Conservation (phyloP, 345 rosid genomes). For the Acer campestre region DNA sequence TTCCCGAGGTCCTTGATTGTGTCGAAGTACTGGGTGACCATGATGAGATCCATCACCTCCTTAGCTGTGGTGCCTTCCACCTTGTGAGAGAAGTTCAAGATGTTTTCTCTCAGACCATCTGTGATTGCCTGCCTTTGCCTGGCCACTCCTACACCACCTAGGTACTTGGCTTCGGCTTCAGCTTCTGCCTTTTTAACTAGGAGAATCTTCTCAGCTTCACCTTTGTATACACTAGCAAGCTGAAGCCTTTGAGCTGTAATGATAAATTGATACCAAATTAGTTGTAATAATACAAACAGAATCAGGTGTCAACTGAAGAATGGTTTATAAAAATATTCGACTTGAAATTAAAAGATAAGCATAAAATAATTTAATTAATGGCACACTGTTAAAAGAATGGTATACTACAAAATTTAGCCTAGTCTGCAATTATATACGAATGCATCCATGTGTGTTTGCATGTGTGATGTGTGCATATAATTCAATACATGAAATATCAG, state of each 20-base stretch:
- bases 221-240: conserved; percentile 98
- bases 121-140: conserved; percentile 98
- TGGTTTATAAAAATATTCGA: neutral
- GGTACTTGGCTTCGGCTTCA: conserved; percentile 92
- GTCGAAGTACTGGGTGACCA: conserved; percentile 97
- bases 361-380: neutral
- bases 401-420: neutral
- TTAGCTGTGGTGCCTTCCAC: conserved; percentile 88
- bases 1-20: conserved; percentile 90
- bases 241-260: conserved; percentile 94
- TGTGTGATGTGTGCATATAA: neutral
- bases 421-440: neutral
- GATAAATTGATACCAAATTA: conserved; percentile 14
- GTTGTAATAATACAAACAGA: neutral
- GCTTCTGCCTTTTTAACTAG: conserved; percentile 92
- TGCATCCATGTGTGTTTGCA: neutral
- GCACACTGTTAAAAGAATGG: neutral
- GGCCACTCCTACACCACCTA: conserved; percentile 97
- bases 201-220: conserved; percentile 95
- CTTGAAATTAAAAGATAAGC: neutral
- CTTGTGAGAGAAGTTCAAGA: conserved; percentile 85
- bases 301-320: neutral
- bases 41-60: conserved; percentile 97
- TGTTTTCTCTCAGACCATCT: conserved; percentile 95
- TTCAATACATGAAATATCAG: neutral